phyloP scores from a whole-genome alignment of 2,329 filamentous ascomycete species.

The Drechslerella coelobrocha region DNA sequence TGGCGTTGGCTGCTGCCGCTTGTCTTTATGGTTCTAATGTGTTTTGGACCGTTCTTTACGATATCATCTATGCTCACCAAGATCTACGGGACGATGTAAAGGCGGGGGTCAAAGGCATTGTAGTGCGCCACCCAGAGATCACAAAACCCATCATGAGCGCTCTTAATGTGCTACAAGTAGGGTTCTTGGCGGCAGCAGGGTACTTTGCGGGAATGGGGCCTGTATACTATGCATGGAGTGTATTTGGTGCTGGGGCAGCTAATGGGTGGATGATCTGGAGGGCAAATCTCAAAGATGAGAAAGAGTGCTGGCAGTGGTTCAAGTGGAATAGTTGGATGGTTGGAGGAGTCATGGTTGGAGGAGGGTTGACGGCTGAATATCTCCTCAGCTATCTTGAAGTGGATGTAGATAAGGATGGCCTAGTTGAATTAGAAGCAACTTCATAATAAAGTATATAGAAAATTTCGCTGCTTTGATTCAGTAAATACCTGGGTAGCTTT shows the following conservation, averaged over 20 bases:
- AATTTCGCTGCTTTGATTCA: background rate
- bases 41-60: conserved; percentile 86
- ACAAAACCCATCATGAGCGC: conserved; percentile 78
- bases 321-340: conserved; percentile 55
- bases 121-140: conserved; percentile 76
- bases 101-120: conserved; percentile 87
- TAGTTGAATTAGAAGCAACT: background rate
- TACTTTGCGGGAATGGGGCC: conserved; percentile 71
- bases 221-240: conserved; percentile 72
- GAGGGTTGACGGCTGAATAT: conserved; percentile 54
- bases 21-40: conserved; percentile 79
- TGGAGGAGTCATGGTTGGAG: conserved; percentile 54
- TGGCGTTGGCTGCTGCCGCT: conserved; percentile 70
- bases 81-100: conserved; percentile 85
- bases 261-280: conserved; percentile 72
- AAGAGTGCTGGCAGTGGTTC: conserved; percentile 80
- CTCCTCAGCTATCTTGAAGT: conserved; percentile 22
- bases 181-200: conserved; percentile 73
- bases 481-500: conserved; percentile 13
- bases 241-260: conserved; percentile 69
- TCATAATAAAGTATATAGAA: background rate
- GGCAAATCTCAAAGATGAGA: conserved; percentile 70
- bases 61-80: conserved; percentile 94
- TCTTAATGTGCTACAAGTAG: conserved; percentile 72
- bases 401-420: background rate